phyloP scores from a whole-genome alignment of 192 early-diverging fungal species.

The Coemansia sp. region DNA sequence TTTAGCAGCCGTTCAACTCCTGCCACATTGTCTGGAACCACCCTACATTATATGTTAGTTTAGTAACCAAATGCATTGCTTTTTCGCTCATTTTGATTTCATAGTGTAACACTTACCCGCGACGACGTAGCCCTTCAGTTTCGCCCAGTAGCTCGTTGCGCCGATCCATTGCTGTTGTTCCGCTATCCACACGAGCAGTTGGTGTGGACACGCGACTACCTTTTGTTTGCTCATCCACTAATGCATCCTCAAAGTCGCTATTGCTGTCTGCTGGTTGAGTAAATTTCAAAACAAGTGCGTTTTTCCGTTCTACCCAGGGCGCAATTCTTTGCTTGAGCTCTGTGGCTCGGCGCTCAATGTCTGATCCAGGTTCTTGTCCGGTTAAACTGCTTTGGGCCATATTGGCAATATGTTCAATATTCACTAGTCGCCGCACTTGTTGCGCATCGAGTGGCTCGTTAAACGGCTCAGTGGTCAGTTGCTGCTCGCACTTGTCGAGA shows the following conservation, averaged over 20 bases:
- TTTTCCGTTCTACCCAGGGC: constrained; percentile 38
- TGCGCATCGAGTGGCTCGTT: constrained; percentile 34
- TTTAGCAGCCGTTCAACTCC: constrained; percentile 45
- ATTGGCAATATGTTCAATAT: constrained; percentile 27
- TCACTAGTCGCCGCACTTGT: constrained; percentile 36
- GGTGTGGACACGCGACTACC: background rate
- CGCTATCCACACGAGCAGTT: background rate
- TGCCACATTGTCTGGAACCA: constrained; percentile 32
- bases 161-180: background rate
- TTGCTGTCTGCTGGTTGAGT: background rate
- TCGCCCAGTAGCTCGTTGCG: constrained; percentile 49
- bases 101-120: constrained; percentile 29
- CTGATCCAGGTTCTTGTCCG: background rate
- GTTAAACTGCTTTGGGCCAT: background rate
- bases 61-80: background rate
- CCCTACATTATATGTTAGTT: constrained; percentile 17
- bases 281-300: constrained; percentile 13
- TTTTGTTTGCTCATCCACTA: background rate
- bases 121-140: constrained; percentile 38
- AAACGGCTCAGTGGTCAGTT: constrained; percentile 19
- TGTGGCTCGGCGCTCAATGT: background rate
- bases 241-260: background rate
- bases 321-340: constrained; percentile 10
- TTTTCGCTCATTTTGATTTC: too few relatives aligned
- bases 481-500: constrained; percentile 27